Evolutionary conservation across 257 asterid species (phyloP).

Genomic region (Verbascum thapsus): DNA sequence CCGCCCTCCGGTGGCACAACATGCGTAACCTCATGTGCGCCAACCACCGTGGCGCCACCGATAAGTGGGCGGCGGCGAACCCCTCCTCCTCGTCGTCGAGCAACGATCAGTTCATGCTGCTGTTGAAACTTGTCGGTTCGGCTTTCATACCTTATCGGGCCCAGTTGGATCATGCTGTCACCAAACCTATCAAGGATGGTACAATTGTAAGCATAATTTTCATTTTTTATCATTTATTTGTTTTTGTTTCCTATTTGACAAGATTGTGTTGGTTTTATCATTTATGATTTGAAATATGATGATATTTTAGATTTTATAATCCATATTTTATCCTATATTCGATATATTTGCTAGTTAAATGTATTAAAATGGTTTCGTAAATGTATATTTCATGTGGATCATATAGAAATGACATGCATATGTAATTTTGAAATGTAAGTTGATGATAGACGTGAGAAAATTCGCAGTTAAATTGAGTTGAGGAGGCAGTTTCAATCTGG

Average conservation of each 20-base stretch:
- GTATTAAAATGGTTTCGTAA: too few relatives aligned
- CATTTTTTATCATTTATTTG: not conserved
- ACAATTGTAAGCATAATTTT: constrained; percentile 54
- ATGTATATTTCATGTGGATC: too few relatives aligned
- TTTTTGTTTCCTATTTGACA: not conserved
- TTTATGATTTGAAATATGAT: too few relatives aligned
- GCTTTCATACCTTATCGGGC: constrained; percentile 78
- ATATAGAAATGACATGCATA: too few relatives aligned
- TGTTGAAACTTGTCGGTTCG: constrained; percentile 79
- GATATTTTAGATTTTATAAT: too few relatives aligned
- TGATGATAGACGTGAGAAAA: too few relatives aligned
- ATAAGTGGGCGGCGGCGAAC: constrained; percentile 33
- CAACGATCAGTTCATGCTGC: constrained; percentile 67
- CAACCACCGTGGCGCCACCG: constrained; percentile 33
- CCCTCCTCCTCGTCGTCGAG: constrained; percentile 29
- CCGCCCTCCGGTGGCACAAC: constrained; percentile 73
- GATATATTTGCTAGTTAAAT: too few relatives aligned
- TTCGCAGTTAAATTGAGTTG: too few relatives aligned
- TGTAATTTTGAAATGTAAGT: too few relatives aligned
- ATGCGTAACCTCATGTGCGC: constrained; percentile 69
- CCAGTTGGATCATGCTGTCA: constrained; percentile 55
- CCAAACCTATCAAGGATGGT: constrained; percentile 58
- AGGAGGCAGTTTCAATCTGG: too few relatives aligned
- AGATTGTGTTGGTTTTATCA: too few relatives aligned
- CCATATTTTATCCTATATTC: too few relatives aligned